Conservation (phyloP, 192 early-diverging fungal genomes). For the Linnemannia zychae region DNA sequence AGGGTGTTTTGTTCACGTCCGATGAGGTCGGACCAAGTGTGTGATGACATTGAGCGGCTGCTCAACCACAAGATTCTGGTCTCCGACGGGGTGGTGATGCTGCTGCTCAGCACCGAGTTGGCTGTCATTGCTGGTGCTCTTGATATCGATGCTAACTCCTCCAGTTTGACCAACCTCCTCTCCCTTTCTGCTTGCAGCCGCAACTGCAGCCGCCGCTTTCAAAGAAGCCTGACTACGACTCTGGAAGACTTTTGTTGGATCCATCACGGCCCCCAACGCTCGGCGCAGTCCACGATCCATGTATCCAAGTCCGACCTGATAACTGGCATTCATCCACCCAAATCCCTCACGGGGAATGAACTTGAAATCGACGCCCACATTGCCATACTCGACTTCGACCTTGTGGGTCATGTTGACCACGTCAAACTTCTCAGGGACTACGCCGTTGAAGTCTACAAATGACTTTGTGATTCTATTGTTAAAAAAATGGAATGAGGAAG, state of each 20-base stretch:
- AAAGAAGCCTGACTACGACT: background rate
- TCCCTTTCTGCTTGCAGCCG: no score
- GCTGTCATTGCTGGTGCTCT: background rate
- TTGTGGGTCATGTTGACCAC: slow-evolving; percentile 91
- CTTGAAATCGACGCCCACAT: slow-evolving; percentile 95
- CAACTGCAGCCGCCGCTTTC: background rate
- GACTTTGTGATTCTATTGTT: slow-evolving; percentile 81
- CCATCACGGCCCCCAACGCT: slow-evolving; percentile 73
- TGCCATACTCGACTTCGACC: slow-evolving; percentile 96
- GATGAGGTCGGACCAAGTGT: slow-evolving; percentile 22
- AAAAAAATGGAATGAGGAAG: background rate
- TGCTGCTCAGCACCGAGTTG: background rate
- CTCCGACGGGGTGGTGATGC: background rate
- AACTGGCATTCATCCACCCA: slow-evolving; percentile 98
- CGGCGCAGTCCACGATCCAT: slow-evolving; percentile 79
- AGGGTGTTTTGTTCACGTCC: background rate
- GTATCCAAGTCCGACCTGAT: slow-evolving; percentile 86
- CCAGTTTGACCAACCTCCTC: no score
- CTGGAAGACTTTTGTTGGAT: slow-evolving; percentile 37
- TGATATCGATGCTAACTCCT: no score
- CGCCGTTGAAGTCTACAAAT: slow-evolving; percentile 97
- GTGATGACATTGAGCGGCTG: slow-evolving; percentile 49
- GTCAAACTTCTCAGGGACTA: slow-evolving; percentile 98
- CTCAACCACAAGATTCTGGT: slow-evolving; percentile 11
- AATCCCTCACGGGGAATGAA: slow-evolving; percentile 96